Evolutionary conservation across 2,329 filamentous ascomycete genomes (phyloP).

Genomic region (Ophiostoma piceae): DNA sequence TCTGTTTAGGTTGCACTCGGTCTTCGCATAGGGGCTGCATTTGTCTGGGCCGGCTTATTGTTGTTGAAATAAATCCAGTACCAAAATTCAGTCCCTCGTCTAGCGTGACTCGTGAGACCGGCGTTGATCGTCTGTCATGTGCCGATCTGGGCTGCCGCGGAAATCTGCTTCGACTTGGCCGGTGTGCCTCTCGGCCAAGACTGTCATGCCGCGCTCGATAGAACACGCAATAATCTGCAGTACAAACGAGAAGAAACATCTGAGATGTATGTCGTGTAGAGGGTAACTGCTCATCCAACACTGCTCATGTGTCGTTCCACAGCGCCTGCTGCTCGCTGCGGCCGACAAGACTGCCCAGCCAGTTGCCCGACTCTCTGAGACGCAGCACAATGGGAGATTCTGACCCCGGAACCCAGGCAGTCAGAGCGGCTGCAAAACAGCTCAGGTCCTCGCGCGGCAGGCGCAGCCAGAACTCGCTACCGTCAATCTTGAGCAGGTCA

Average conservation of each 20-base stretch:
- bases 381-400: slow-evolving; percentile 45
- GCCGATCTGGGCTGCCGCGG: too few species aligned
- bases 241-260: neutral
- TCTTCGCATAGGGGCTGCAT: neutral
- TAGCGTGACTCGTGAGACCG: neutral
- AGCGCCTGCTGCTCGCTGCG: slow-evolving; percentile 44
- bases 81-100: neutral
- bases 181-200: too few species aligned
- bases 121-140: neutral
- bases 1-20: neutral
- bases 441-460: slow-evolving; percentile 57
- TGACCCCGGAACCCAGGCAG: slow-evolving; percentile 55
- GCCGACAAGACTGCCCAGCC: slow-evolving; percentile 57
- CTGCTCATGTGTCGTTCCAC: slow-evolving; percentile 34
- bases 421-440: slow-evolving; percentile 58
- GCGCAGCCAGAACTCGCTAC: slow-evolving; percentile 57
- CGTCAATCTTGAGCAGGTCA: slow-evolving; percentile 62
- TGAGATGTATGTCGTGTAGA: neutral
- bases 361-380: slow-evolving; percentile 56
- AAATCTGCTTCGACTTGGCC: too few species aligned
- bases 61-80: neutral
- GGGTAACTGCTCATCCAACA: neutral
- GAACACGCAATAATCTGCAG: neutral
- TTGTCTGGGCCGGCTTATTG: neutral
- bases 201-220: too few species aligned